Base-by-base conservation (phyloP, 805 yeast species). In the Priceomyces medius region DNA sequence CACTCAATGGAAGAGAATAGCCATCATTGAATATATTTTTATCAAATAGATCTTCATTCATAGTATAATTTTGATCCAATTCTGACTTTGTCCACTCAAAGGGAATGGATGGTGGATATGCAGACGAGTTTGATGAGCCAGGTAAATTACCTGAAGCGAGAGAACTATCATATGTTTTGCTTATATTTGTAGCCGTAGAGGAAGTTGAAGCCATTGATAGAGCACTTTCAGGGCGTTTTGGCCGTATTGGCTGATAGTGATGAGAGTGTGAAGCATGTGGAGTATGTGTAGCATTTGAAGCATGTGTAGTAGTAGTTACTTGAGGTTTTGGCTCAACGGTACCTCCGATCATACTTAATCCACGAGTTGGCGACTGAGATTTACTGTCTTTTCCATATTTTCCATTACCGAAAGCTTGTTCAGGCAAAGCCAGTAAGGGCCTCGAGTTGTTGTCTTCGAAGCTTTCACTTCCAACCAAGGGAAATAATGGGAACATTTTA, bases 401-500 rank as follows among this genome's bases (percentile, higher is more conserved):
- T 8, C 16, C 12, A 35, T 13, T 19, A 6, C 20, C 14, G 3
- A 20, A 26, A 10, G 39, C 23, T 7, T 17, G 29, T n/a, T 20
- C 21, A 14, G 71, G 68, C 4, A 64, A 41, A 13, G 57, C 54
- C 58, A 61, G 64, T 35, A 68, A 52, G 5, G 73, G 73, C 36
- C 61, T 56, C 28, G 63, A 54, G 35, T 58, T 58, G 45, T 58
- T 62, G 28, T 60, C 55, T 23, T 68, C 71, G 43, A 70, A 68
- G 26, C 68, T 61, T 33, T 53, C 49, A 31, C 55, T 51, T 6
- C 74, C 76, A 13, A 70, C 66, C 41, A 70, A 53, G 3, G 76
- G 74, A 36, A 69, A 69, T 17, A 70, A 58, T 3, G 76, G 76
- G 42, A 67, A 69, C 63, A 65, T 63, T 37, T 56, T 55, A 37